Percentiles rank a stretch among this genome's conserved stretches.
These are phyloP conservation scores for Ganoderma lucidum DNA, from an alignment of 1,284 basidiomycete species.

Conservation along the genomic window DNA sequence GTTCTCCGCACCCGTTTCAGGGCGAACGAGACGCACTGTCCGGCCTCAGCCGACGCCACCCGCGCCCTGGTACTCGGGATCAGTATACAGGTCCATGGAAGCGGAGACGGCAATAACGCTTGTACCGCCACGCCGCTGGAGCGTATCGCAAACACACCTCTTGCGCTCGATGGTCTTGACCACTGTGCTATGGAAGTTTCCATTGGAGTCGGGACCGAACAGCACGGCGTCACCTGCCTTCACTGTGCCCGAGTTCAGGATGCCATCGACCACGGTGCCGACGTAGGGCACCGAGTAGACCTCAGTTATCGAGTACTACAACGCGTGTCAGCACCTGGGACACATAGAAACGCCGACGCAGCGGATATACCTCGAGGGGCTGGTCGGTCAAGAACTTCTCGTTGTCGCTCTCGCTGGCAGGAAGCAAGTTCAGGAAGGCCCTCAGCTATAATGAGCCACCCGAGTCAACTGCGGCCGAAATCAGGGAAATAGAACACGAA, in stretches of 20 bases:
- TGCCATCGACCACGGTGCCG: conserved; percentile 95
- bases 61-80: conserved; percentile 62
- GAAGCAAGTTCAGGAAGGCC: conserved; percentile 87
- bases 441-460: conserved; percentile 58
- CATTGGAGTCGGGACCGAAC: conserved; percentile 93
- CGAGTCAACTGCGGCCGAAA: neutral
- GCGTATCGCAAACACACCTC: conserved; percentile 54
- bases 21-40: conserved; percentile 94
- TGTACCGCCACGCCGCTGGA: neutral
- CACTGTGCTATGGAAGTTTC: conserved; percentile 84
- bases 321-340: conserved; percentile 16
- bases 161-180: conserved; percentile 97
- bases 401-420: conserved; percentile 82
- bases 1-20: conserved; percentile 89
- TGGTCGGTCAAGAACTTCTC: conserved; percentile 87
- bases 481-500: conserved; percentile 43
- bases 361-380: conserved; percentile 77
- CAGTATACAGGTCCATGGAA: conserved; percentile 5
- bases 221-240: conserved; percentile 85
- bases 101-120: neutral
- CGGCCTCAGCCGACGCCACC: conserved; percentile 89
- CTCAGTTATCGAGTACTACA: conserved; percentile 82
- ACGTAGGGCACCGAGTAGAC: conserved; percentile 90
- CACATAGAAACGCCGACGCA: neutral
- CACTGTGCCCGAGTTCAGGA: conserved; percentile 80